Conservation (phyloP, 2,329 filamentous ascomycete genomes). For the Pestalotiopsis fici region DNA sequence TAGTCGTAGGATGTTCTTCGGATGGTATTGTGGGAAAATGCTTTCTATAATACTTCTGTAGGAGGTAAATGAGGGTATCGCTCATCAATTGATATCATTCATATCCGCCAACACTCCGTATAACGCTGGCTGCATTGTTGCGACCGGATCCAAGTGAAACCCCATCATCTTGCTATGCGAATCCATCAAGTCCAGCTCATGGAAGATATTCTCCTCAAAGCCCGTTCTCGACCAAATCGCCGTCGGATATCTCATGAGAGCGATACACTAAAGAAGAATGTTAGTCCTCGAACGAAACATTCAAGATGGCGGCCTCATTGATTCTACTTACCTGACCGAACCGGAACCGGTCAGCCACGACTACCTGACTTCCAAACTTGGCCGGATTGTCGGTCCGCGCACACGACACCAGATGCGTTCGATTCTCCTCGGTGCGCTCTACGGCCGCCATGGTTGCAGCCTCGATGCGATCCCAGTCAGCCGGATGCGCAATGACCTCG, state of each 20-base stretch:
- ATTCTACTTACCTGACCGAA: background rate
- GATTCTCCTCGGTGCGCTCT: conserved; percentile 2
- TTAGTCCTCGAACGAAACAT: background rate
- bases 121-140: background rate
- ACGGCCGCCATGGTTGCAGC: conserved; percentile 1
- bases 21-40: too few species aligned
- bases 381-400: background rate
- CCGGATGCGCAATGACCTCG: background rate
- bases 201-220: conserved; percentile 1
- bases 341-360: background rate
- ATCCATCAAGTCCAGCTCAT: background rate
- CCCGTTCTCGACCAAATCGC: background rate
- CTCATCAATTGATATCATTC: background rate
- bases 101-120: background rate
- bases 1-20: too few species aligned
- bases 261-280: background rate
- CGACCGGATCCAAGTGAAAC: background rate
- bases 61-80: too few species aligned
- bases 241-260: background rate
- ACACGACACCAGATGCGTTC: background rate
- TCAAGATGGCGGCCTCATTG: background rate
- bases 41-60: too few species aligned
- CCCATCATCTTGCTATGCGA: conserved; percentile 6
- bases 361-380: background rate
- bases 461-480: background rate